A percentile compares a stretch with the other conserved stretches of the same genome.
Conservation (phyloP, 2,329 filamentous ascomycete species). For the Fonsecaea monophora region DNA sequence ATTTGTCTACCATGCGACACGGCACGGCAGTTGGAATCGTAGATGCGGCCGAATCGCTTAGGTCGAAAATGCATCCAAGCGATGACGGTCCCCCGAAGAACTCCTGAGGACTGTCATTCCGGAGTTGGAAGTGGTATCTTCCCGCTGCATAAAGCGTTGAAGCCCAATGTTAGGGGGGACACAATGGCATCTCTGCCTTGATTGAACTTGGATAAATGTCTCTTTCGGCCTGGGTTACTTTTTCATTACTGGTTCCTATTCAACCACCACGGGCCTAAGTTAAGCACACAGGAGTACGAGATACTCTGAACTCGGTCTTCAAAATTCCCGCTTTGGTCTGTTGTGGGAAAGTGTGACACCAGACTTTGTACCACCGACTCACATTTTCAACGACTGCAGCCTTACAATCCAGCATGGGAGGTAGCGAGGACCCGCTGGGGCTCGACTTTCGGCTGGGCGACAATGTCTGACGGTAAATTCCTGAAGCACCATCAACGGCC, state of each 20-base stretch:
- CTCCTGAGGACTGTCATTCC: background rate
- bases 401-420: background rate
- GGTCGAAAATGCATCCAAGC: constrained; percentile 13
- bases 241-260: background rate
- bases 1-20: background rate
- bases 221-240: background rate
- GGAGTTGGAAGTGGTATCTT: background rate
- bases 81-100: background rate
- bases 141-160: background rate
- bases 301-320: background rate
- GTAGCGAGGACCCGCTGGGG: background rate
- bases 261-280: background rate
- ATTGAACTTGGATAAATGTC: background rate
- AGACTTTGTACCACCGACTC: background rate
- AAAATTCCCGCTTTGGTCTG: background rate
- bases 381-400: background rate
- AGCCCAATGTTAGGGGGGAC: background rate
- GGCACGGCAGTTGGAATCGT: constrained; percentile 13
- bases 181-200: background rate
- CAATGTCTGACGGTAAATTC: background rate
- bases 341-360: background rate
- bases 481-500: background rate
- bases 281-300: background rate
- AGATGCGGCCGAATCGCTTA: constrained; percentile 3
- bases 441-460: background rate